Evolutionary conservation across 306 rosid genomes (phyloP).

Genomic region (Quercus dentata): DNA sequence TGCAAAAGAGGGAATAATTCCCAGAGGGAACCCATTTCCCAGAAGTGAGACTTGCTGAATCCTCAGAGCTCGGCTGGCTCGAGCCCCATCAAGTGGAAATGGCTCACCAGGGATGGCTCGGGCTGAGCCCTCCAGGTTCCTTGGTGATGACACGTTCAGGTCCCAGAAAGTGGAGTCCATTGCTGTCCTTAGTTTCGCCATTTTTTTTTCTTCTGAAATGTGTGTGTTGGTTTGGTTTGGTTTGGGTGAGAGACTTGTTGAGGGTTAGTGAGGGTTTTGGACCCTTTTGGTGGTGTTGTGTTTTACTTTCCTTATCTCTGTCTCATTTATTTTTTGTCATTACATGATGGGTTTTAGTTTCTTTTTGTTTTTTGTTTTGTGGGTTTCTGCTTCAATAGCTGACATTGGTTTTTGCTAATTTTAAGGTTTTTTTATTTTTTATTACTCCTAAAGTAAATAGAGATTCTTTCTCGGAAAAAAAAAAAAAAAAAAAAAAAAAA

Average conservation of each 20-base stretch:
- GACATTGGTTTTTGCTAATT: too few species aligned
- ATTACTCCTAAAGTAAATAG: too few species aligned
- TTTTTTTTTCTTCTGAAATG: conserved; percentile 6
- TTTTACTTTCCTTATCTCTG: too few species aligned
- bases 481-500: too few species aligned
- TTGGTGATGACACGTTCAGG: conserved; percentile 64
- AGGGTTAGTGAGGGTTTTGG: neutral
- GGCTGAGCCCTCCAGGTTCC: conserved; percentile 52
- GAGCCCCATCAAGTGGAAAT: conserved; percentile 60
- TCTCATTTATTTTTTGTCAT: too few species aligned
- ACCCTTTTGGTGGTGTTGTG: neutral
- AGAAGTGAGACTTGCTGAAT: conserved; percentile 57
- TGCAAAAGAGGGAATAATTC: conserved; percentile 56
- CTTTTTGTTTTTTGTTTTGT: too few species aligned
- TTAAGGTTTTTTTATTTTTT: too few species aligned
- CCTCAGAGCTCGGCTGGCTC: conserved; percentile 58
- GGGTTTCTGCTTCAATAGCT: too few species aligned
- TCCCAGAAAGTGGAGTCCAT: conserved; percentile 89
- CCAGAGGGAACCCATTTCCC: conserved; percentile 44
- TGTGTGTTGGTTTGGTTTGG: neutral
- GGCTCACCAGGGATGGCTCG: conserved; percentile 73
- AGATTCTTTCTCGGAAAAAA: too few species aligned
- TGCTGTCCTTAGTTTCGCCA: conserved; percentile 76
- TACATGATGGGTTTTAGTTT: too few species aligned
- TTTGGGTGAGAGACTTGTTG: neutral